Evolutionary conservation across 106 monocot genomes (phyloP).

Genomic region (Cymbidium sinense): DNA sequence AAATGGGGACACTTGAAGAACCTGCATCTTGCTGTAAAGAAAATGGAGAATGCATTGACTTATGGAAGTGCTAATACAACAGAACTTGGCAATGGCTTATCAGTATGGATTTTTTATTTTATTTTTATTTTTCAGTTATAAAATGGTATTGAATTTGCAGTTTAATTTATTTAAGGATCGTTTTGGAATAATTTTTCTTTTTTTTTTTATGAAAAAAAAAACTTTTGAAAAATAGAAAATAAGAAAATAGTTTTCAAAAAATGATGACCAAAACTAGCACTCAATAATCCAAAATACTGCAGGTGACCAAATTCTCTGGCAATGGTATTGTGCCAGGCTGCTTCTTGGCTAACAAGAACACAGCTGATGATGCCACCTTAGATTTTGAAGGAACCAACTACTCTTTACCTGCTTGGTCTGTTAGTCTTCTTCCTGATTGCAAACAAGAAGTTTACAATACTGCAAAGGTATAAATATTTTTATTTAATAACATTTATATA

Average conservation of each 20-base stretch:
- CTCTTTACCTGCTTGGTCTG: slow-evolving; percentile 62
- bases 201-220: neutral
- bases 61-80: slow-evolving; percentile 31
- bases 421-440: slow-evolving; percentile 70
- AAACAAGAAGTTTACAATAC: slow-evolving; percentile 60
- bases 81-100: slow-evolving; percentile 13
- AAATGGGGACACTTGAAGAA: slow-evolving; percentile 65
- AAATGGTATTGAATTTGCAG: too few species aligned
- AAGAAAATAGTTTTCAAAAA: too few species aligned
- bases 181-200: too few species aligned
- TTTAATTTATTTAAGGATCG: too few species aligned
- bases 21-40: slow-evolving; percentile 37
- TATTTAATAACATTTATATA: too few species aligned
- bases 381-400: slow-evolving; percentile 26
- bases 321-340: slow-evolving; percentile 32
- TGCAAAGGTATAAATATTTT: slow-evolving; percentile 41
- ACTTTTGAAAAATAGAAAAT: too few species aligned
- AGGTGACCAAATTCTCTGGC: slow-evolving; percentile 48
- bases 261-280: too few species aligned
- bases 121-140: too few species aligned
- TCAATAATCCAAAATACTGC: neutral
- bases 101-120: too few species aligned
- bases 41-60: slow-evolving; percentile 34
- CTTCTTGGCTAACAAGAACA: slow-evolving; percentile 52
- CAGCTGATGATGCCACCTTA: slow-evolving; percentile 19